Percentiles rank a stretch among this genome's conserved stretches.
phyloP scores from a whole-genome alignment of 768 basidiomycete genomes.

The Leccinum subtestaceum region DNA sequence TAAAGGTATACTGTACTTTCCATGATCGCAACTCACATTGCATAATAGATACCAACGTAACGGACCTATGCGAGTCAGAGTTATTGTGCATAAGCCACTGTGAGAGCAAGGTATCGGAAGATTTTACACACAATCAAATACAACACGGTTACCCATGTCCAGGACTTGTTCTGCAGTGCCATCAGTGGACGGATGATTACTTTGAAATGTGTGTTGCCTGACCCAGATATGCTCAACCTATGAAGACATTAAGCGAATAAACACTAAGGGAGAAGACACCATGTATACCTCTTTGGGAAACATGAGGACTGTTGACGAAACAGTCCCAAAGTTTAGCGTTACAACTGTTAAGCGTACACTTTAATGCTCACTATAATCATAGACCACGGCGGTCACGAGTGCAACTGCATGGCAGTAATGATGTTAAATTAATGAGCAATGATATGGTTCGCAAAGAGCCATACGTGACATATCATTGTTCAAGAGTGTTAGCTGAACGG shows the following conservation, averaged over 20 bases:
- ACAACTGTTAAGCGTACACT: background rate
- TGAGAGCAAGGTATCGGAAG: background rate
- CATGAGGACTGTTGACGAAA: background rate
- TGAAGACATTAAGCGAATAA: background rate
- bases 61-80: too few relatives aligned
- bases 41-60: too few relatives aligned
- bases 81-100: too few relatives aligned
- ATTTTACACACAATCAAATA: background rate
- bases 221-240: background rate
- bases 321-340: background rate
- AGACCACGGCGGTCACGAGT: background rate
- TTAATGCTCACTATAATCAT: background rate
- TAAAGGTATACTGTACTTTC: too few relatives aligned
- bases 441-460: background rate
- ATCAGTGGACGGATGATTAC: background rate
- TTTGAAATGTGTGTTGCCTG: background rate
- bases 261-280: too few relatives aligned
- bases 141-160: background rate
- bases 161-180: background rate
- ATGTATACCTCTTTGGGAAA: background rate
- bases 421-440: background rate
- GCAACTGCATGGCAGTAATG: background rate
- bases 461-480: background rate
- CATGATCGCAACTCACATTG: too few relatives aligned
- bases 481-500: background rate